Percentiles rank a stretch among this genome's conserved stretches.
Evolutionary conservation across 441 rosid genomes (phyloP).

Genomic region (Gossypium davidsonii): DNA sequence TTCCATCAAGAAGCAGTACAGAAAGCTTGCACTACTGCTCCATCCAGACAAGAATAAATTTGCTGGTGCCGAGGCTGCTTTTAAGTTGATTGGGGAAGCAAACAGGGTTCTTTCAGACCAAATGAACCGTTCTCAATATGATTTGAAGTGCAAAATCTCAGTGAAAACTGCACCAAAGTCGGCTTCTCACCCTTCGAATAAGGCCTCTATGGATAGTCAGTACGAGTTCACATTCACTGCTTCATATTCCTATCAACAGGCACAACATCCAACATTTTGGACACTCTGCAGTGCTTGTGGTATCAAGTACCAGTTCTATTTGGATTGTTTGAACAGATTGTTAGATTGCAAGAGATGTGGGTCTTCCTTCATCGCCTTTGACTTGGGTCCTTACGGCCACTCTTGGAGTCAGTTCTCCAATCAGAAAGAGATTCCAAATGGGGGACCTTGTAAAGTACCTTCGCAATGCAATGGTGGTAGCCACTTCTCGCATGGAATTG

Average conservation of each 20-base stretch:
- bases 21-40: conserved; percentile 55
- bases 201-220: conserved; percentile 19
- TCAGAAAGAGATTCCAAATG: conserved; percentile 32
- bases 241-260: conserved; percentile 18
- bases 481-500: conserved; percentile 7
- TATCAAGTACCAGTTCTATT: conserved; percentile 32
- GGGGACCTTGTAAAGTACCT: conserved; percentile 23
- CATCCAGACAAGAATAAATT: conserved; percentile 40
- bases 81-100: conserved; percentile 64
- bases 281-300: conserved; percentile 45
- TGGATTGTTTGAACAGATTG: conserved; percentile 19
- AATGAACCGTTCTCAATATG: conserved; percentile 35
- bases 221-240: conserved; percentile 17
- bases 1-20: conserved; percentile 58
- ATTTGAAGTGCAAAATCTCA: conserved; percentile 35
- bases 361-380: conserved; percentile 32
- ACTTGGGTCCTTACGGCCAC: conserved; percentile 27
- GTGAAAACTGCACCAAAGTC: conserved; percentile 15
- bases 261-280: conserved; percentile 32
- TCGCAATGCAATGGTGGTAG: conserved; percentile 25
- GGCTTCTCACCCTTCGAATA: conserved; percentile 23
- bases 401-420: conserved; percentile 20
- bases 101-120: conserved; percentile 41
- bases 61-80: conserved; percentile 62
- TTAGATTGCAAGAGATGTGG: conserved; percentile 40